Base-by-base conservation (phyloP, 306 rosid genomes). In the Gastrolobium bilobum region DNA sequence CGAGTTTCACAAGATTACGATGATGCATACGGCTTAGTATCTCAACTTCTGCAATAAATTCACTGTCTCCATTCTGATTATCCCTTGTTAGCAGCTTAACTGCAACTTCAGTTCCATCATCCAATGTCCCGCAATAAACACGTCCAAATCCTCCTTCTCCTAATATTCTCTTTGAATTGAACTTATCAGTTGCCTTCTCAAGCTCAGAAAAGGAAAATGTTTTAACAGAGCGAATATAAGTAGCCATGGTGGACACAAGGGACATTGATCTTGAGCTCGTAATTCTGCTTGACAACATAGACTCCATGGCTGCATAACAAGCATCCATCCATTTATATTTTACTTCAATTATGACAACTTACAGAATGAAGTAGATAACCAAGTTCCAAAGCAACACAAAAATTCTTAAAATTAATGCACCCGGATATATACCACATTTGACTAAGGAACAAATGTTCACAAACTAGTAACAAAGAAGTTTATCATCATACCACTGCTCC, bases 121-220 rank as follows among this genome's bases (percentile, higher is more conserved):
- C 93, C 87, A 94, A 79, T 75, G 84, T 85, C 54, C 97, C 99
- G 78, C 3, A 74, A 84, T 89, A 94, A 80, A 94, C 99, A 46
- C 97, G 89, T 40, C 99, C 99, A 87, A 92, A 94, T 80, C 99
- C 99, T 68, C 99, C 97, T 89, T 92, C 99, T 51, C 99, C 99
- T 81, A 94, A 79, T 68, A 94, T 38, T 81, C 92, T 88, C 81
- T 88, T 87, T 66, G 97, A 88, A 81, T 89, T 89, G 81, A 94
- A 94, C 62, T 73, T 85, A 64, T 89, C 86, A 35, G 99, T 94
- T 77, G 99, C 97, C 77, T 88, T 92, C 89, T 88, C 93, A 79
- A 94, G 84, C 87, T 92, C 99, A 5, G 97, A 79, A 79, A 89
- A 88, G 15, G 91, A 38, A 85, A 94, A 92, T 48, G 89, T 88